phyloP scores from a whole-genome alignment of 2,329 filamentous ascomycete species.

The Sphaerulina vaccinii region DNA sequence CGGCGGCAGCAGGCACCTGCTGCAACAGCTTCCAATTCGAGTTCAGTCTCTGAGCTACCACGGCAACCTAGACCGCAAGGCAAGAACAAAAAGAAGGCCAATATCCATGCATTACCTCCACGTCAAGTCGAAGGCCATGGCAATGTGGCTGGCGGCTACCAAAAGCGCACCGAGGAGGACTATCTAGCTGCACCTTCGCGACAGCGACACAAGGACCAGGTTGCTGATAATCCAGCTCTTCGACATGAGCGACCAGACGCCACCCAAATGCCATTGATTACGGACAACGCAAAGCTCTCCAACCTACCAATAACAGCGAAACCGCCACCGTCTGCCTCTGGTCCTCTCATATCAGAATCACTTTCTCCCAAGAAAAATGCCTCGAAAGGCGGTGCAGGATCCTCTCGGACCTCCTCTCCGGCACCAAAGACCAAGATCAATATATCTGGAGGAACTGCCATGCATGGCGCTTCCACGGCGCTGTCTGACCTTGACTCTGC shows the following conservation, averaged over 20 bases:
- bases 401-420: constrained; percentile 51
- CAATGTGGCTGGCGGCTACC: constrained; percentile 67
- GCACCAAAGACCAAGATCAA: constrained; percentile 63
- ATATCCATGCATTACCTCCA: constrained; percentile 39
- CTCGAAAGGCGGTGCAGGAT: constrained; percentile 39
- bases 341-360: constrained; percentile 78
- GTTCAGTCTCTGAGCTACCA: constrained; percentile 25
- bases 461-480: constrained; percentile 76
- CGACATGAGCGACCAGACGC: constrained; percentile 52
- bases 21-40: constrained; percentile 7
- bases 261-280: constrained; percentile 43
- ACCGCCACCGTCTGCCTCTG: constrained; percentile 66
- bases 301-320: constrained; percentile 48
- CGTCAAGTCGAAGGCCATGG: constrained; percentile 59
- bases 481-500: constrained; percentile 70
- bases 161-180: constrained; percentile 71
- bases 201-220: constrained; percentile 38
- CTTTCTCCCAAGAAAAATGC: constrained; percentile 46
- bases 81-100: constrained; percentile 49
- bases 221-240: constrained; percentile 48
- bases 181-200: constrained; percentile 62
- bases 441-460: constrained; percentile 73
- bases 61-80: constrained; percentile 21
- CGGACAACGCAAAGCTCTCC: constrained; percentile 47
- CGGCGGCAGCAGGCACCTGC: constrained; percentile 47